phyloP scores from a whole-genome alignment of 306 rosid genomes.

The Vachellia pachyceras region DNA sequence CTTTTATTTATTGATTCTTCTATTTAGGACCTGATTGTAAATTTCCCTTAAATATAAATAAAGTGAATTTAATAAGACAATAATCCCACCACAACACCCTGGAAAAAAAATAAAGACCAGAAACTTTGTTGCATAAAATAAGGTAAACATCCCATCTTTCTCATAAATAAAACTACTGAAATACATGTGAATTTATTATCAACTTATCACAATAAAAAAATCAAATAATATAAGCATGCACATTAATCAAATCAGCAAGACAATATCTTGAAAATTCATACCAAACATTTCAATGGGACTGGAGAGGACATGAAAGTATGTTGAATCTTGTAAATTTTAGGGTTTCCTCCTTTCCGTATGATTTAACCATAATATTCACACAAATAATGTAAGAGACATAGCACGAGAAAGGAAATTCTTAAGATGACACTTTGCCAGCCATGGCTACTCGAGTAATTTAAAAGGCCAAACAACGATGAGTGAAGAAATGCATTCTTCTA shows the following conservation, averaged over 20 bases:
- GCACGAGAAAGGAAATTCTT: not conserved
- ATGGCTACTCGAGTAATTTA: slow-evolving; percentile 6
- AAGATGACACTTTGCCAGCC: slow-evolving; percentile 27
- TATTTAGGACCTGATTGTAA: too few relatives aligned
- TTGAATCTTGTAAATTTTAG: not conserved
- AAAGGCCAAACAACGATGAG: slow-evolving; percentile 3
- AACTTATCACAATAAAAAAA: not conserved
- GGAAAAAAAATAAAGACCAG: not conserved
- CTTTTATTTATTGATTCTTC: too few relatives aligned
- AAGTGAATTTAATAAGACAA: slow-evolving; percentile 29
- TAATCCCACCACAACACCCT: not conserved
- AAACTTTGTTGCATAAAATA: slow-evolving; percentile 2
- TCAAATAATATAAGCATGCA: not conserved
- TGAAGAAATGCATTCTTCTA: not conserved
- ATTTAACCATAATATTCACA: not conserved
- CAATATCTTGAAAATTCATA: not conserved
- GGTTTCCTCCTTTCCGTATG: not conserved
- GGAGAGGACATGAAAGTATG: not conserved
- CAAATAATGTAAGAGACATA: slow-evolving; percentile 13
- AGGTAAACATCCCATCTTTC: slow-evolving; percentile 12
- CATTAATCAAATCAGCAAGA: not conserved
- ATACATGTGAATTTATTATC: not conserved
- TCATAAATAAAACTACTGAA: not conserved
- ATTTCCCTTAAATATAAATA: too few relatives aligned
- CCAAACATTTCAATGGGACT: not conserved